phyloP scores from a whole-genome alignment of 331 rosid species.

The Pyrus hybrid region DNA sequence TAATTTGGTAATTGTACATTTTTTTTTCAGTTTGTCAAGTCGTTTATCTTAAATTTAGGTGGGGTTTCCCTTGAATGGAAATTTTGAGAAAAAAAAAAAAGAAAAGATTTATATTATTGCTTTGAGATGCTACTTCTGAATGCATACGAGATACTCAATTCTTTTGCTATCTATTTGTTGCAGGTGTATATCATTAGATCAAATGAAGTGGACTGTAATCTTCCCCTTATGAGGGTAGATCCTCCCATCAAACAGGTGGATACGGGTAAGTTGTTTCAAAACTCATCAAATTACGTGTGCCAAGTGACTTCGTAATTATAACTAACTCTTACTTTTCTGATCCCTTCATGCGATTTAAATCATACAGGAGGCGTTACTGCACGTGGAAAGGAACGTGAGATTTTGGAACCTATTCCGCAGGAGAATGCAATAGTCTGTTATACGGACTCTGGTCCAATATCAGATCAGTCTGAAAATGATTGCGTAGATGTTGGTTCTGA shows the following conservation, averaged over 20 bases:
- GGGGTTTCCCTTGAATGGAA: too few relatives aligned
- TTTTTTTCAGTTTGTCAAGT: background rate
- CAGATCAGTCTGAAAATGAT: conserved; percentile 20
- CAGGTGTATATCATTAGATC: conserved; percentile 52
- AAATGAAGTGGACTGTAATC: conserved; percentile 36
- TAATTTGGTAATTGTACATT: background rate
- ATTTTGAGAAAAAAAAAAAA: background rate
- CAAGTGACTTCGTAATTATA: background rate
- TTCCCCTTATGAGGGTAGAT: conserved; percentile 25
- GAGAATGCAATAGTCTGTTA: background rate
- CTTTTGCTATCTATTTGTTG: background rate
- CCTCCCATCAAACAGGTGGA: conserved; percentile 3
- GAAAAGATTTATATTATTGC: background rate
- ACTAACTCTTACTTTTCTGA: too few relatives aligned
- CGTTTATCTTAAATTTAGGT: background rate
- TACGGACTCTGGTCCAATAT: background rate
- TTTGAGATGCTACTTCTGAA: background rate
- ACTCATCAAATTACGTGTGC: background rate
- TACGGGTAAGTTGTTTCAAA: conserved; percentile 17
- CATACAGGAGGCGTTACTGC: conserved; percentile 4
- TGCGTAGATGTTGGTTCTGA: conserved; percentile 17
- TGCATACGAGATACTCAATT: background rate
- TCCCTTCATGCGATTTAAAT: background rate
- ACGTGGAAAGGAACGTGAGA: background rate
- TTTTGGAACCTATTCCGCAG: background rate